Base-by-base conservation (phyloP, 1,284 basidiomycete species). In the Cerrena zonata region DNA sequence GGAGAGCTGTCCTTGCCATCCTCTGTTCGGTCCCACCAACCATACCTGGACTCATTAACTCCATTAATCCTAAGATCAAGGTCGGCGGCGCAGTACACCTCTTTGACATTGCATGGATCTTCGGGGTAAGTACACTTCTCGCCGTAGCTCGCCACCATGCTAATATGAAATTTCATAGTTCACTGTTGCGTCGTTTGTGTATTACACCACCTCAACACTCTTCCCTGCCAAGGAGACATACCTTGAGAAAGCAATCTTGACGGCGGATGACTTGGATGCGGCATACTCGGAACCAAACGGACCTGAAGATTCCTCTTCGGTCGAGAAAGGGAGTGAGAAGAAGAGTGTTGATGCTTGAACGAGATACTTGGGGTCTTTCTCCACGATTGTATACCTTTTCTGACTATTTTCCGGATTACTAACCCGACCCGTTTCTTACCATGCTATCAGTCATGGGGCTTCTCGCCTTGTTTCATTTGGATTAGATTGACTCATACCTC, bases 21-120 rank as follows among this genome's bases (percentile, higher is more conserved):
- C 58, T 88, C 15, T 65, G 77, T 48, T 80, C 85, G 1, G 79
- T 86, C 1, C 74, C 77, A 1, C 85, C 83, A 1, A 81, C 76
- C 53, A 62, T 89, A 30, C 86, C 87, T 0, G 86, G 86, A 0
- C 71, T 89, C 43, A 77, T 86, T 51, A 75, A 78, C 53, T 78
- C 77, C 52, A 85, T 90, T 65, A 83, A 83, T 58, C 60, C 78
- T 2, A 70, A 67, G 18, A 75, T 87, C 57, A 50, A 68, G 0
- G 75, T 85, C 13, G 82, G 80, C 18, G 70, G 77, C 22, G 74
- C 71, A 1, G 62, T 63, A 2, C 75, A 73, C 55, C 60, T 87
- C 10, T 88, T 82, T 59, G 77, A 84, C 58, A 73, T 89, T 55
- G 80, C 82, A 4, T 89, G 84, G 80, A 56, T 87, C 7, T 85